Evolutionary conservation across 495 filamentous ascomycete genomes (phyloP), one percentile per base, ranked within the genome.

Genomic region (Penicillium verhagenii): DNA sequence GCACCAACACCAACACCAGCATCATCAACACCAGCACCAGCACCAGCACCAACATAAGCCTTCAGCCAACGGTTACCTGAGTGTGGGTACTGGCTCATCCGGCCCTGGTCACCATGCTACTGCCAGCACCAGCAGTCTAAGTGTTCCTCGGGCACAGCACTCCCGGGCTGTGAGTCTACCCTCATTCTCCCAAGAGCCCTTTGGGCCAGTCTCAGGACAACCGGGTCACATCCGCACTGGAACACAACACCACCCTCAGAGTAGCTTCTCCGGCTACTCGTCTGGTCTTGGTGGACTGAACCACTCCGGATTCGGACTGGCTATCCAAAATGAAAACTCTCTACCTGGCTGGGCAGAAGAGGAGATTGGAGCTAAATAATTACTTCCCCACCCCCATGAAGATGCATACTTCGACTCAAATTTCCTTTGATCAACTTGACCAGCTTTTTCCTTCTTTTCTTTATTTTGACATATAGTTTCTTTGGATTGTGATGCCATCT

Each of bases 131-230:
- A 86, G 82, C 63, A 75, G 63, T 52, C 65, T 82, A 49, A 82
- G 75, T 54, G 75, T 76, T 18, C 77, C 75, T 26, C 85, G 89
- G 33, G 82, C 81, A 24, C 87, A 89, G 59, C 91, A 96, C 71
- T 87, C 84, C 61, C 87, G 91, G 26, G 89, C 91, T 37, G 89
- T 94, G 50, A 93, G 89, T 64, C 73, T 96, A 57, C 91, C 91
- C 1, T 90, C 81, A 5, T 86, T 86, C 65, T 81, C 82, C 0
- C 84, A 85, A 63, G 83, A 84, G 39, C 75, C 76, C 19, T 79
- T 84, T 48, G 76, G 76, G 3, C 78, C 79, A 25, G 67, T 69
- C 35, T 70, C 70, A 9, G 58, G 65, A 20, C 74, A 79, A 47
- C 64, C 74, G 9, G 62, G 71, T 40, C 68, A 79, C 52, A 55